phyloP scores from a whole-genome alignment of 345 rosid genomes.

The Eucalyptus viminalis region DNA sequence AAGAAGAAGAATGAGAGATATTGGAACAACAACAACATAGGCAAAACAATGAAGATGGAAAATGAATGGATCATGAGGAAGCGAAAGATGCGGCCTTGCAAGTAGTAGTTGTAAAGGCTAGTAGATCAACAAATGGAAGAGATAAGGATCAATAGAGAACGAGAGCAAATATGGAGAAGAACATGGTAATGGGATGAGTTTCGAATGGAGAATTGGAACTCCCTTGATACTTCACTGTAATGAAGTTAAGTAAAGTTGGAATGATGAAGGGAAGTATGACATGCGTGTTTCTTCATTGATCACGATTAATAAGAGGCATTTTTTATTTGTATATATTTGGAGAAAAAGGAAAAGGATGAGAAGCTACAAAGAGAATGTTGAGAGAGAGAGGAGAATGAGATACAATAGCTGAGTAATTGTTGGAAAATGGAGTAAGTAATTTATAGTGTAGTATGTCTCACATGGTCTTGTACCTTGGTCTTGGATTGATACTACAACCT shows the following conservation, averaged over 20 bases:
- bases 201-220: not conserved
- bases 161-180: not conserved
- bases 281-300: not conserved
- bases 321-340: not conserved
- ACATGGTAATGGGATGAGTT: not conserved
- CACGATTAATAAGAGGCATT: not conserved
- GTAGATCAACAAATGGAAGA: not conserved
- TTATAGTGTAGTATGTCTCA: fast-evolving
- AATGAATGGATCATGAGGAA: not conserved
- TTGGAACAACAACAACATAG: not conserved
- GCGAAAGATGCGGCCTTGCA: no score
- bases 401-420: not conserved
- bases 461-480: no score
- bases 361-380: not conserved
- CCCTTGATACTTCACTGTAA: not conserved
- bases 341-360: not conserved
- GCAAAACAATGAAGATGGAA: no score
- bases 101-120: not conserved
- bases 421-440: not conserved
- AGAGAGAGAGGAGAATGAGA: not conserved
- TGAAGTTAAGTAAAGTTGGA: no score
- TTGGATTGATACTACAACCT: no score
- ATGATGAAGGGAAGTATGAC: not conserved
- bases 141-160: not conserved
- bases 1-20: not conserved